Conservation (phyloP, 2,329 filamentous ascomycete species). For the Knoxdaviesia capensis region DNA sequence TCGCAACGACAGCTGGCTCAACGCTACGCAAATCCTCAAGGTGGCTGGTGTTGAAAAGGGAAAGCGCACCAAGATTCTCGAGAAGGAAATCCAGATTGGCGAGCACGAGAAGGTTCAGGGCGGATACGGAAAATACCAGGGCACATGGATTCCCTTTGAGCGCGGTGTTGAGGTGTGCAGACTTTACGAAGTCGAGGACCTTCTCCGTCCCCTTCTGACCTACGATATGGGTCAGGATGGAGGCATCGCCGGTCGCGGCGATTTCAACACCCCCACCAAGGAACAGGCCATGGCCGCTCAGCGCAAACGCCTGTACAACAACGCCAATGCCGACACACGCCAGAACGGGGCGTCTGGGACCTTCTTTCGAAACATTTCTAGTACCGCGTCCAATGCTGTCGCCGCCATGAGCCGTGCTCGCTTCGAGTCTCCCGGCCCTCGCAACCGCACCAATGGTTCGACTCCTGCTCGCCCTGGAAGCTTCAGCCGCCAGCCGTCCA, state of each 20-base stretch:
- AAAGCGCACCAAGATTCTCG: conserved; percentile 89
- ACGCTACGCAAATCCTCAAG: conserved; percentile 95
- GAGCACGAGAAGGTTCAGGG: conserved; percentile 98
- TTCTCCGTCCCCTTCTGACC: conserved; percentile 53
- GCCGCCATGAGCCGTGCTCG: conserved; percentile 93
- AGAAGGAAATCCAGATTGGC: conserved; percentile 91
- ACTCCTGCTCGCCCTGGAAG: conserved; percentile 27
- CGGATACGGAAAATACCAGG: conserved; percentile 96
- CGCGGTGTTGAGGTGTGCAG: conserved; percentile 83
- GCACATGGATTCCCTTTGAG: conserved; percentile 93
- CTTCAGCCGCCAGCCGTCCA: conserved; percentile 51
- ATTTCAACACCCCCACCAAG: conserved; percentile 88
- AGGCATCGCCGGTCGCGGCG: conserved; percentile 47
- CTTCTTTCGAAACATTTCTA: conserved; percentile 94
- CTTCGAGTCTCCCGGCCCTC: conserved; percentile 67
- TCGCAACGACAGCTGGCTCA: conserved; percentile 86
- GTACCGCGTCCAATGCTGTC: conserved; percentile 78
- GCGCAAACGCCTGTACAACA: conserved; percentile 77
- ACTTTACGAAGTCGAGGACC: conserved; percentile 56
- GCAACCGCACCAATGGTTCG: conserved; percentile 20
- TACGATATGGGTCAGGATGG: conserved; percentile 68
- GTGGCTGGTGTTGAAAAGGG: conserved; percentile 95
- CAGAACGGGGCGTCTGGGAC: conserved; percentile 54
- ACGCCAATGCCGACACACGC: conserved; percentile 44
- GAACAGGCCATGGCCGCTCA: conserved; percentile 96